These are phyloP conservation scores for Phytophthora palmivora DNA, from an alignment of 352 stramenopile species.

Conservation along the genomic window DNA sequence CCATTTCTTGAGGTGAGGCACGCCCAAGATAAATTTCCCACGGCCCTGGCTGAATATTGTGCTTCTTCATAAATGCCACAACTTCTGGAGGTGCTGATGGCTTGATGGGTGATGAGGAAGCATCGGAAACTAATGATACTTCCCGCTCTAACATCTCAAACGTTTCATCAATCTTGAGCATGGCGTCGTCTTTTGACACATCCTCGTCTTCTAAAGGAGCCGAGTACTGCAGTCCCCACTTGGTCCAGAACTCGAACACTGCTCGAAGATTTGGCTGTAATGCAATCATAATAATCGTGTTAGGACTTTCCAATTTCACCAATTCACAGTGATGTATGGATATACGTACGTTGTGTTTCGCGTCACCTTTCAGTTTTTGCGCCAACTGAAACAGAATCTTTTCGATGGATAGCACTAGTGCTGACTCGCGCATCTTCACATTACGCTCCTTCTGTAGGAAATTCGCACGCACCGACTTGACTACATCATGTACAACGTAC, in stretches of 20 bases:
- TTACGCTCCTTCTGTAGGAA: slow-evolving; percentile 80
- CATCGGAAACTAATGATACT: slow-evolving; percentile 58
- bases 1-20: slow-evolving; percentile 68
- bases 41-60: slow-evolving; percentile 73
- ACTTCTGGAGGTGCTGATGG: slow-evolving; percentile 66
- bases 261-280: slow-evolving; percentile 71
- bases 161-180: slow-evolving; percentile 64
- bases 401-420: slow-evolving; percentile 68
- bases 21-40: slow-evolving; percentile 85
- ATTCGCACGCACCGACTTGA: slow-evolving; percentile 76
- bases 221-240: slow-evolving; percentile 80
- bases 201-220: slow-evolving; percentile 42
- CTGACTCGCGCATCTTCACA: slow-evolving; percentile 75
- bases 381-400: slow-evolving; percentile 68
- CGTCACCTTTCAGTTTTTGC: slow-evolving; percentile 68
- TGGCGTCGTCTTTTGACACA: slow-evolving; percentile 45
- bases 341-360: slow-evolving; percentile 69
- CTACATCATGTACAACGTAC: slow-evolving; percentile 85
- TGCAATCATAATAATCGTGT: slow-evolving; percentile 2
- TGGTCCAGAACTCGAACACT: slow-evolving; percentile 86
- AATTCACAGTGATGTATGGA: slow-evolving; percentile 1
- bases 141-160: slow-evolving; percentile 74
- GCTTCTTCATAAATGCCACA: slow-evolving; percentile 81
- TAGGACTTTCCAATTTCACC: not conserved
- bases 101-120: slow-evolving; percentile 76